These are phyloP conservation scores for Globisporangium megalacanthum DNA, from an alignment of 352 stramenopile species.

Conservation along the genomic window DNA sequence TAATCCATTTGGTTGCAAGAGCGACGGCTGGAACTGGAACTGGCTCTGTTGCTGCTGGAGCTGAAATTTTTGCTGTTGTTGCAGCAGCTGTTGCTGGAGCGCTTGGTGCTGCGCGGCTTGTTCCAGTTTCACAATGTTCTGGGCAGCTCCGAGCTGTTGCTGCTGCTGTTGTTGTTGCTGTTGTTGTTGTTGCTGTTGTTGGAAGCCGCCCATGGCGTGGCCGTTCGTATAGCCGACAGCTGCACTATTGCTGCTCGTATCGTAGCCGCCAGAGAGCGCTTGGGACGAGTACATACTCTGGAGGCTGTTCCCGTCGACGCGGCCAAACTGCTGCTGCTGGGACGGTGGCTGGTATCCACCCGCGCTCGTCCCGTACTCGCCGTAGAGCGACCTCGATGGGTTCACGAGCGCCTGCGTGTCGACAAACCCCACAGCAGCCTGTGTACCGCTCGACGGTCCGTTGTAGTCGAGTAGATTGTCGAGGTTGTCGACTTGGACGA, in stretches of 20 bases:
- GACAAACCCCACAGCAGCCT: slow-evolving; percentile 32
- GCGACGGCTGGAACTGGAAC: slow-evolving; percentile 48
- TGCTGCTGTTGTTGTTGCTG: slow-evolving; percentile 10
- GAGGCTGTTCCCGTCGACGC: slow-evolving; percentile 21
- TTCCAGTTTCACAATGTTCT: slow-evolving; percentile 30
- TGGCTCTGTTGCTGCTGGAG: slow-evolving; percentile 49
- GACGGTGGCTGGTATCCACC: slow-evolving; percentile 24
- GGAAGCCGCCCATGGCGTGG: slow-evolving; percentile 16
- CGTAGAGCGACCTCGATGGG: slow-evolving; percentile 46
- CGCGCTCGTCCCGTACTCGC: slow-evolving; percentile 23
- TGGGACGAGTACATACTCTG: slow-evolving; percentile 24
- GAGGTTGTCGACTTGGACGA: slow-evolving; percentile 81
- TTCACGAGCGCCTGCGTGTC: slow-evolving; percentile 68
- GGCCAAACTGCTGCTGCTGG: slow-evolving; percentile 21
- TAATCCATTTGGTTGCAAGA: slow-evolving; percentile 42
- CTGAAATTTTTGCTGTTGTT: slow-evolving; percentile 51
- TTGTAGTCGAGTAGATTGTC: slow-evolving; percentile 83
- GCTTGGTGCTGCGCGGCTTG: slow-evolving; percentile 36
- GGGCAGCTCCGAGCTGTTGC: slow-evolving; percentile 12
- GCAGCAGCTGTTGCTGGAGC: slow-evolving; percentile 49
- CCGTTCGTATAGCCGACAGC: slow-evolving; percentile 29
- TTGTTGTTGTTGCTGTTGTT: slow-evolving; percentile 6
- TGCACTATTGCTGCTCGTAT: slow-evolving; percentile 10
- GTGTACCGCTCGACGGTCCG: slow-evolving; percentile 10
- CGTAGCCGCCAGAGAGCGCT: slow-evolving; percentile 3